Evolutionary conservation across 495 filamentous ascomycete species (phyloP), one percentile per base, ranked within the genome.

Genomic region (Xylaria venustula): DNA sequence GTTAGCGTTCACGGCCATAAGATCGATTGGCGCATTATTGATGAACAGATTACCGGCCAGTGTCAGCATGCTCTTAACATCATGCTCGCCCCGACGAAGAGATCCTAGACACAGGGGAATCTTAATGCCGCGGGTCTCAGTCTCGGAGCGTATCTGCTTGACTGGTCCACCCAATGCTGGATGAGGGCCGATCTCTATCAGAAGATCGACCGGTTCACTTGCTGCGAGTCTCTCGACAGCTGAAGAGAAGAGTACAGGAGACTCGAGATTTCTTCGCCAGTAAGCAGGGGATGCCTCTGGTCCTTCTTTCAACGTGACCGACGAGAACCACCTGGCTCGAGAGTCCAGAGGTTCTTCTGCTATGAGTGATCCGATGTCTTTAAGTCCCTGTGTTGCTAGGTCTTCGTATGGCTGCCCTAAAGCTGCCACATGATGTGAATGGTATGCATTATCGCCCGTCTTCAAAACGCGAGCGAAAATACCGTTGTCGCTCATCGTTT

Each of bases 101-200:
- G 69, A 61, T 1, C 7, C 47, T 9, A 36, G 20, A 20, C 64
- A 65, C 66, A 42, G 66, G 40, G 50, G 69, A 71, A 60, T 71
- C 55, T 32, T 36, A 19, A 52, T 34, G 9, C 32, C 28, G 19
- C 17, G 9, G 12, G n/a, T 8, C 2, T n/a, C 65, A 7, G 67
- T 66, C 3, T 63, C 47, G 12, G 64, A 65, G 28, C 77, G 68
- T 7, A 81, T 80, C 58, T 84, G 75, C 20, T 75, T 71, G 11
- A 83, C 54, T 0, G 83, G 82, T 0, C 77, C 77, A 30, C 78
- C 72, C 0, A 89, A 63, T 1, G 84, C 79, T 2, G 73, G 65
- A 54, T 88, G 86, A 15, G 86, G 83, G 0, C 86, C 85, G 36
- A 87, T 68, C 50, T 87, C 85, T 11, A 87, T 54, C 1, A 86